phyloP scores from a whole-genome alignment of 345 rosid genomes.

The Chamaenerion angustifolium region DNA sequence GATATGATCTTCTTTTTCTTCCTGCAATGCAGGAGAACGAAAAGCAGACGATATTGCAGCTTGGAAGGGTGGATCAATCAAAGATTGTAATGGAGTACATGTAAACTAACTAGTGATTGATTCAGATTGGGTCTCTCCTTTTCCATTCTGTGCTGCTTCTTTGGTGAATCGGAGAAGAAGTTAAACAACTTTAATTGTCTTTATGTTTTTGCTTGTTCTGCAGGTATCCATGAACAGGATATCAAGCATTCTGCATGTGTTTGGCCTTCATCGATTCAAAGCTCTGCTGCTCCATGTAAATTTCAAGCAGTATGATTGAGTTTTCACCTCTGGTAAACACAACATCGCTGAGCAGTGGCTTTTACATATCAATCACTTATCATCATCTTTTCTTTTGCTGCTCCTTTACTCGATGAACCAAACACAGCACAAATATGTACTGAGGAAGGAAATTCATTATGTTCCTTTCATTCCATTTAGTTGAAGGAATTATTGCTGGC shows the following conservation, averaged over 20 bases:
- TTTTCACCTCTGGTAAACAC: no score
- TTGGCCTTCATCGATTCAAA: constrained; percentile 84
- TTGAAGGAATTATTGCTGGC: no score
- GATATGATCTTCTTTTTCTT: constrained; percentile 8
- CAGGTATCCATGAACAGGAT: constrained; percentile 82
- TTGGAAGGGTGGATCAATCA: constrained; percentile 60
- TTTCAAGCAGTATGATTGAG: no score
- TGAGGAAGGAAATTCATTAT: background rate
- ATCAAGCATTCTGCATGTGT: constrained; percentile 17
- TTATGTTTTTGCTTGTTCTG: constrained; percentile 18
- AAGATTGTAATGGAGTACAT: constrained; percentile 79
- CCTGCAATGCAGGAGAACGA: constrained; percentile 43
- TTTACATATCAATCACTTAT: no score
- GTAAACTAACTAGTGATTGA: no score
- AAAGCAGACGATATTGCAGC: constrained; percentile 72
- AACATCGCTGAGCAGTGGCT: no score
- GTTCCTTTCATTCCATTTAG: no score
- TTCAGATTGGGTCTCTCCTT: background rate
- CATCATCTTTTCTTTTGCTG: constrained; percentile 84
- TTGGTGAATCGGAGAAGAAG: constrained; percentile 13
- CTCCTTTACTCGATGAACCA: constrained; percentile 29
- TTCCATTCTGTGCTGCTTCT: constrained; percentile 6
- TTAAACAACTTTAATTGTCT: constrained; percentile 67
- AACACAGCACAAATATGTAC: background rate
- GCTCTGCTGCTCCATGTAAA: constrained; percentile 70